These are phyloP conservation scores for Fusarium tricinctum DNA, from an alignment of 2,329 filamentous ascomycete genomes.

Conservation along the genomic window DNA sequence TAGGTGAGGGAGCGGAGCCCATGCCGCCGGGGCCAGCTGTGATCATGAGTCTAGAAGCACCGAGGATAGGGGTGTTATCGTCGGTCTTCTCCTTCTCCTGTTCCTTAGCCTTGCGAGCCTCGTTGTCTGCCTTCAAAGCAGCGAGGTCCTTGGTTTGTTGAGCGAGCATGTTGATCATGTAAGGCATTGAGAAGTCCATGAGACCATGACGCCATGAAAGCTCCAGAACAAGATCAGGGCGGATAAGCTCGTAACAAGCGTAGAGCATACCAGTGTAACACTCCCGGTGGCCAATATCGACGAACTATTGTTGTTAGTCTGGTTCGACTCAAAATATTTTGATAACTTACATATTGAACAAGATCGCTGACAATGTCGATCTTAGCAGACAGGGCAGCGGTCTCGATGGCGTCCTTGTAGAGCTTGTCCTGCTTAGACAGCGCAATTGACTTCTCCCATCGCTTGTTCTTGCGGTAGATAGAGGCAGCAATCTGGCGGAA, in stretches of 20 bases:
- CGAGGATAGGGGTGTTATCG: slow-evolving; percentile 93
- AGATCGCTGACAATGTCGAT: slow-evolving; percentile 94
- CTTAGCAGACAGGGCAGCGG: slow-evolving; percentile 91
- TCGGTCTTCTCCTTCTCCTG: slow-evolving; percentile 83
- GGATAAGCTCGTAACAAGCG: slow-evolving; percentile 96
- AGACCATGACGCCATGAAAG: slow-evolving; percentile 97
- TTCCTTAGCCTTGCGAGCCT: slow-evolving; percentile 87
- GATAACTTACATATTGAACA: slow-evolving; percentile 90
- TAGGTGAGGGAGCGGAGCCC: slow-evolving; percentile 66
- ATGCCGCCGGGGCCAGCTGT: slow-evolving; percentile 82
- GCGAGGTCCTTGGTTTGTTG: slow-evolving; percentile 92
- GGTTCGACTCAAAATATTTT: not conserved
- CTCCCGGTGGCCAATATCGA: slow-evolving; percentile 98
- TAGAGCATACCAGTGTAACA: slow-evolving; percentile 99
- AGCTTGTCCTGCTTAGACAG: slow-evolving; percentile 99
- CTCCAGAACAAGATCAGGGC: slow-evolving; percentile 92
- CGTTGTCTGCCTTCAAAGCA: slow-evolving; percentile 92
- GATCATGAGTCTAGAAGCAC: slow-evolving; percentile 90
- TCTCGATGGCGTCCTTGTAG: slow-evolving; percentile 99
- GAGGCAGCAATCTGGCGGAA: slow-evolving; percentile 98
- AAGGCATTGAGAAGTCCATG: slow-evolving; percentile 98
- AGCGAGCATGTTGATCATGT: slow-evolving; percentile 98
- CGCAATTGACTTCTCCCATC: slow-evolving; percentile 98
- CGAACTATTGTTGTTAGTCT: slow-evolving; percentile 76
- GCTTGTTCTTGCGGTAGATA: slow-evolving; percentile 99